Evolutionary conservation across 1,139 yeast genomes (phyloP), one percentile per base, ranked within the genome.

Genomic region (Diutina siamensis): DNA sequence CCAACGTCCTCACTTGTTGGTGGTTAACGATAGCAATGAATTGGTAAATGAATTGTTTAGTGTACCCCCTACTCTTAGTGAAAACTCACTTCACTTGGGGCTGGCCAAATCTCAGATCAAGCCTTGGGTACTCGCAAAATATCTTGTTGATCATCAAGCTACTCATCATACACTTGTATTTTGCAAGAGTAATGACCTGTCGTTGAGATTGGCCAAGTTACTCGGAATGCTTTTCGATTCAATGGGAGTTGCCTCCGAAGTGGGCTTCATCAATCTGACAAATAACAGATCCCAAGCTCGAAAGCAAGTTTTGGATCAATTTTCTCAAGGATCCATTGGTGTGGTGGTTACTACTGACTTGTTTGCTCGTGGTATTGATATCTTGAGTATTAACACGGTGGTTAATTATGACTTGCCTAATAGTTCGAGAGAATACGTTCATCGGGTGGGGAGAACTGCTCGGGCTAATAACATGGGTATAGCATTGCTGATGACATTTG

Each of bases 371-470:
- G 99, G 99, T 66, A 77, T 92, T 40, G 96, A 92, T 64, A 73
- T 94, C 44, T 65, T 74, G 9, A 71, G 80, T 7, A 78, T 94
- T 45, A 72, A 79, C 28, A 78, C 80, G 50, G 97, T 92, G 13
- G 64, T 92, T 46, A 94, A 92, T 61, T 92, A 92, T 59, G 98
- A 94, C 55, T 65, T 88, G 48, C 98, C 98, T 8, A 74, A 80
- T 44, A 84, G 95, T 0, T 75, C 92, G 0, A 80, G 94, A 52
- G 98, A 92, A 56, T 94, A 92, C 55, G 86, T 92, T 31, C 99
- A 92, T 61, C 74, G 98, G 53, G 92, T 89, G 33, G 98, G 98
- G 41, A 80, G 98, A 67, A 89, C 97, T 0, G 97, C 97, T 1
- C 78, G 98, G 63, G 98, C 97, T 1, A 81, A 83, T 47, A 75